Evolutionary conservation across 129 eudicot species (phyloP), one percentile per base, ranked within the genome.

Genomic region (Artemisia argyi): DNA sequence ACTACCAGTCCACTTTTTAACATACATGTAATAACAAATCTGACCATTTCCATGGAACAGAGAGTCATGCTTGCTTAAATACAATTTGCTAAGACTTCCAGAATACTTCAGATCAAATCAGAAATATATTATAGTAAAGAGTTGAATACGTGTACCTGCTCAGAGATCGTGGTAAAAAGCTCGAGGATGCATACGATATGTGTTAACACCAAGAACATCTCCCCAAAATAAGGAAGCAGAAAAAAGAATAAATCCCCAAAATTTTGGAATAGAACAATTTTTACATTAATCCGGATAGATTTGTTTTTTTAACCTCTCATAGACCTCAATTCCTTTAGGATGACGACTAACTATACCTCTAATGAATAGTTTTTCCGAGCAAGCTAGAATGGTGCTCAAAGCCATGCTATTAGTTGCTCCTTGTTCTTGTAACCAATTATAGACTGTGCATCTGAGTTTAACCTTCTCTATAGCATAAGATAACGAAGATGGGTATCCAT

Each of bases 341-440:
- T 94, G 98, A 8, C 46, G 80, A 15, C 70, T 79, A 49, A 90
- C 96, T 64, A 79, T 86, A 7, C 18, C 74, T 79, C 44, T 84
- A 39, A 80, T 67, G 61, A 94, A 90, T 16, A 20, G 15, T 51
- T 72, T 55, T 51, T 88, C 96, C 2, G 96, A 76, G 78, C 85
- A 79, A 28, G 87, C 77, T 73, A 88, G 73, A 73, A 90, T 73
- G 42, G 96, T 87, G 70, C 88, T 83, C 66, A 90, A 75, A 47
- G 93, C 80, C 82, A 86, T 61, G 3, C 75, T 54, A 16, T 79
- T 84, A 19, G 73, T 73, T 0, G 62, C 67, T 51, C 87, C 85
- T 73, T 82, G 78, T 11, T 84, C 85, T 71, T 39, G 50, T 24
- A 90, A 81, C 99, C 96, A 94, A 52, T 86, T 79, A 73, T 88